Evolutionary conservation across 2,329 filamentous ascomycete genomes (phyloP), one percentile per base, ranked within the genome.

Genomic region (Pyrenochaeta sp.): DNA sequence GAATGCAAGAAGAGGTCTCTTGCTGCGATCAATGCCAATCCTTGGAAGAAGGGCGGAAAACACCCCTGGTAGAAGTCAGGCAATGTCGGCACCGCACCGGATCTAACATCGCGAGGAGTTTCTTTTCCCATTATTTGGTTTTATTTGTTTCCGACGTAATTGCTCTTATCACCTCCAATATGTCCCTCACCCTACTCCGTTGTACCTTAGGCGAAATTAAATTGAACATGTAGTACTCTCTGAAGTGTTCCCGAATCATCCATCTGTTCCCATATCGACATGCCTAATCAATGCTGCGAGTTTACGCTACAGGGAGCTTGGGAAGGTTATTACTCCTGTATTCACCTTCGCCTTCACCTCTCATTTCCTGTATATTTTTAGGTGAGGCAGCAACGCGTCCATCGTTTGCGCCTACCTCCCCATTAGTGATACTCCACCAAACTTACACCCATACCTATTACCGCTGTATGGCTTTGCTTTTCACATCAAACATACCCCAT

Each of bases 21-120:
- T 31, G 58, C 60, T 17, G 61, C 61, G 10, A 41, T 66, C 51
- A 60, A 68, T 39, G 58, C 60, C 45, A 63, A 62, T 41, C 55
- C 58, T 7, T 58, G 58, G 55, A 56, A 50, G 23, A 44, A 54
- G 20, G 5, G 29, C 7, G 4, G 29, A 20, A 45, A 52, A 30
- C 44, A 49, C 30, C 44, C 21, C 2, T 15, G n/a, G 2, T 17
- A 42, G n/a, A 18, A 42, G 23, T 17, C 5, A 23, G 40, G 30
- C 21, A 17, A 30, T 6, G 9, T 29, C 4, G 21, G 17, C 23
- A 30, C 17, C 31, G 33, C n/a, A 7, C 15, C n/a, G 20, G 17
- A 15, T 3, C 44, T 37, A 31, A 29, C 35, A 41, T 21, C 23
- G 15, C 20, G 14, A 45, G 21, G 30, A 35, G 51, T 45, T 54